phyloP scores from a whole-genome alignment of 2,329 filamentous ascomycete genomes.

The Cercospora brassicicola region DNA sequence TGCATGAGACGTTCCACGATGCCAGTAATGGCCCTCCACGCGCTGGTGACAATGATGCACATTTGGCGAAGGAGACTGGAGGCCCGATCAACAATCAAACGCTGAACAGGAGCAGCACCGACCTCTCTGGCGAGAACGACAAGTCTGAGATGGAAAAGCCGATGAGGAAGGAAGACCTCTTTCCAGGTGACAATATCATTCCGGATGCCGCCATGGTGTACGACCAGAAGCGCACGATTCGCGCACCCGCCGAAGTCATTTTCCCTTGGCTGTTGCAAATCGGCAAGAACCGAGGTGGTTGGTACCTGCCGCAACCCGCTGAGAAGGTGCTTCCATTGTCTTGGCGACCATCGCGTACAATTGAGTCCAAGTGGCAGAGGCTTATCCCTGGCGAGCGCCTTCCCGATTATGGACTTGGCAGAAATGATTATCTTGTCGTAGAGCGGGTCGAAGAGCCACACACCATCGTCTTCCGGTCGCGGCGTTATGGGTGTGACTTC shows the following conservation, averaged over 20 bases:
- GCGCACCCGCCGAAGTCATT: slow-evolving; percentile 20
- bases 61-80: slow-evolving; percentile 1
- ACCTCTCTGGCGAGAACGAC: slow-evolving; percentile 11
- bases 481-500: slow-evolving; percentile 24
- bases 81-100: not conserved
- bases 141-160: not conserved
- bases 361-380: slow-evolving; percentile 23
- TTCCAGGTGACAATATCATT: slow-evolving; percentile 26
- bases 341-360: slow-evolving; percentile 20
- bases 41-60: not conserved
- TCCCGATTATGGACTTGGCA: slow-evolving; percentile 26
- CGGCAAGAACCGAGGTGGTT: slow-evolving; percentile 28
- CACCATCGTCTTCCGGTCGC: slow-evolving; percentile 19
- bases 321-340: slow-evolving; percentile 22
- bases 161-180: not conserved
- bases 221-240: slow-evolving; percentile 22
- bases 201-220: slow-evolving; percentile 28
- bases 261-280: slow-evolving; percentile 29
- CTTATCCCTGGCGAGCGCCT: slow-evolving; percentile 24
- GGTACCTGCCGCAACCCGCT: slow-evolving; percentile 23
- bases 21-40: not conserved
- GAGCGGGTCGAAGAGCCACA: slow-evolving; percentile 16
- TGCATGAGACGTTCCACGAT: slow-evolving; percentile 14
- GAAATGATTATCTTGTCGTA: slow-evolving; percentile 27
- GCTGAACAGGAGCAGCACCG: slow-evolving; percentile 6